These are phyloP conservation scores for Fusarium falciforme DNA, from an alignment of 2,329 filamentous ascomycete genomes.

Conservation along the genomic window DNA sequence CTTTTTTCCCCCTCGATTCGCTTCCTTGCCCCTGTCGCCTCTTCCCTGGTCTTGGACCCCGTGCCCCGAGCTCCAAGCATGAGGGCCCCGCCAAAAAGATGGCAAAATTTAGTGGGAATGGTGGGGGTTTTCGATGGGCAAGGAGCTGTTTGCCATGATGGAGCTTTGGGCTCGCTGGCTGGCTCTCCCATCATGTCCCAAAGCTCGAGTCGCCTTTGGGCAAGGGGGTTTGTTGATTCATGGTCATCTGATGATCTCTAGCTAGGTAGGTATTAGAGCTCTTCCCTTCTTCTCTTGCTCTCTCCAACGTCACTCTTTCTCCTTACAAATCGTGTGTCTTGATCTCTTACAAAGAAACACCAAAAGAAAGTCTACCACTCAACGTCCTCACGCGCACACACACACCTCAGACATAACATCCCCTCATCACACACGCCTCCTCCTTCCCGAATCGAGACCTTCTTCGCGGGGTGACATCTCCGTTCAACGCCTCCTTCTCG, in stretches of 20 bases:
- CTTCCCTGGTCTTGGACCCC: constrained; percentile 21
- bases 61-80: constrained; percentile 14
- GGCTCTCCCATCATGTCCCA: constrained; percentile 25
- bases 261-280: constrained; percentile 6
- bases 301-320: constrained; percentile 8
- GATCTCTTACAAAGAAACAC: neutral
- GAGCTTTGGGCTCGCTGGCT: constrained; percentile 12
- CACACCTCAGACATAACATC: constrained; percentile 1
- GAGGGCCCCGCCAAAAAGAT: constrained; percentile 30
- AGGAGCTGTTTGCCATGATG: constrained; percentile 32
- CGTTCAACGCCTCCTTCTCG: constrained; percentile 19
- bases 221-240: constrained; percentile 26
- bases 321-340: constrained; percentile 12
- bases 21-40: constrained; percentile 4
- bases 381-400: neutral
- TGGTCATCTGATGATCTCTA: constrained; percentile 16
- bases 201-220: constrained; percentile 9
- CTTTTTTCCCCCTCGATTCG: neutral
- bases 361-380: neutral
- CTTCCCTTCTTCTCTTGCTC: neutral
- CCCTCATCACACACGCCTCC: constrained; percentile 23
- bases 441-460: constrained; percentile 31
- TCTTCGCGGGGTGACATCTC: constrained; percentile 37
- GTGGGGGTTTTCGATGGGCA: constrained; percentile 34
- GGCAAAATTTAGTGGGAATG: constrained; percentile 26